phyloP scores from a whole-genome alignment of 2,329 filamentous ascomycete genomes.

The Tothia fuscella region DNA sequence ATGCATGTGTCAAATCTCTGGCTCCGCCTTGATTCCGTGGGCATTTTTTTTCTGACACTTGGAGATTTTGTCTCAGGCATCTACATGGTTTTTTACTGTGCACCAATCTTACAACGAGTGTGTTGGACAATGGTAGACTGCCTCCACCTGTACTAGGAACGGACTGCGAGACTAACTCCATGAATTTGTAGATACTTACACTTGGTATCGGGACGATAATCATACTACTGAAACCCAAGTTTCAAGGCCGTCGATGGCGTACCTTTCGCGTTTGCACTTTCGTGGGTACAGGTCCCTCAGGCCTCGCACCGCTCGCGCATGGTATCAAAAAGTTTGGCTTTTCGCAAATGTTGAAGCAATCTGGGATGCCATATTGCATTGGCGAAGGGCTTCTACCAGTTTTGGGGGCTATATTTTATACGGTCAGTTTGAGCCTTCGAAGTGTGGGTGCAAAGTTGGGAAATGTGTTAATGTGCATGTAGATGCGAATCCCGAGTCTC shows the following conservation, averaged over 20 bases:
- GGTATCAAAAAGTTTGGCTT: slow-evolving; percentile 41
- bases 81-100: slow-evolving; percentile 5
- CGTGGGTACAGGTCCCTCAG: not conserved
- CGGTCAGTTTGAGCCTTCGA: slow-evolving; percentile 38
- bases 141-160: not conserved
- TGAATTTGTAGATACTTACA: not conserved
- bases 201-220: too few species aligned
- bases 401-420: slow-evolving; percentile 67
- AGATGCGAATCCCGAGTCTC: slow-evolving; percentile 58
- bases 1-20: slow-evolving; percentile 49
- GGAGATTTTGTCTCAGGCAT: not conserved
- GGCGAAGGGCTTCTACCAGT: slow-evolving; percentile 69
- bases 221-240: not conserved
- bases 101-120: not conserved
- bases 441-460: not conserved
- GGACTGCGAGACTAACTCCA: not conserved
- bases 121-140: not conserved
- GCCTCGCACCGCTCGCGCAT: slow-evolving; percentile 15
- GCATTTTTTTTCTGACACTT: slow-evolving; percentile 1
- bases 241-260: not conserved
- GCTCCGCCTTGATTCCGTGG: slow-evolving; percentile 1
- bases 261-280: not conserved
- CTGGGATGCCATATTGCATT: slow-evolving; percentile 26
- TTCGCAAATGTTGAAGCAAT: not conserved
- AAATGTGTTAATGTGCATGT: not conserved